phyloP scores from a whole-genome alignment of 1,284 basidiomycete species.

The Cystobasidium slooffiae region DNA sequence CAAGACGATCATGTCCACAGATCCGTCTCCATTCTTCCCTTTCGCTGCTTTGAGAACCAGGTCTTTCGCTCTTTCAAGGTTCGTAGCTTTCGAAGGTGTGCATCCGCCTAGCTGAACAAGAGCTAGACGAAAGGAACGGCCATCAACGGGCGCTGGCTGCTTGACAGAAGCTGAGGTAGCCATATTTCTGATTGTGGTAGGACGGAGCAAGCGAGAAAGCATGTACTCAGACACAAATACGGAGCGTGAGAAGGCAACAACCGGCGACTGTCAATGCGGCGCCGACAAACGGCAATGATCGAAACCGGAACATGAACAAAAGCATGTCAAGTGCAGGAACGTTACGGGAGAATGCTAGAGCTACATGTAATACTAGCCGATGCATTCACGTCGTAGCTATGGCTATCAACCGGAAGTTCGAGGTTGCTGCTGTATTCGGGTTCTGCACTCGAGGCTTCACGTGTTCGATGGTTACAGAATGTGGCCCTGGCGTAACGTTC shows the following conservation, averaged over 20 bases:
- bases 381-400: slow-evolving; percentile 36
- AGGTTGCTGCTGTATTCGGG: slow-evolving; percentile 36
- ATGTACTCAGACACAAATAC: neutral
- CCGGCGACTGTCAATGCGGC: too few species aligned
- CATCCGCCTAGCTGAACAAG: slow-evolving; percentile 81
- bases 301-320: too few species aligned
- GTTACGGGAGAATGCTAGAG: neutral
- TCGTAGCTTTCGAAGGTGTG: slow-evolving; percentile 69
- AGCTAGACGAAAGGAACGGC: slow-evolving; percentile 71
- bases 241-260: too few species aligned
- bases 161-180: neutral
- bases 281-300: too few species aligned
- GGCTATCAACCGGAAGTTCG: slow-evolving; percentile 48
- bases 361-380: neutral
- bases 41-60: slow-evolving; percentile 74
- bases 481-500: slow-evolving; percentile 40
- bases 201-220: neutral
- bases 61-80: slow-evolving; percentile 67
- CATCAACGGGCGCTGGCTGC: slow-evolving; percentile 35
- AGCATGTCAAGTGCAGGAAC: neutral
- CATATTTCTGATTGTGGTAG: slow-evolving; percentile 10
- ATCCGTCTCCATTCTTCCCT: slow-evolving; percentile 56
- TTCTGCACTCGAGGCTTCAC: slow-evolving; percentile 31
- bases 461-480: slow-evolving; percentile 47
- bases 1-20: slow-evolving; percentile 78